Conservation (phyloP, 345 rosid genomes). For the Rhodamnia rubescens region DNA sequence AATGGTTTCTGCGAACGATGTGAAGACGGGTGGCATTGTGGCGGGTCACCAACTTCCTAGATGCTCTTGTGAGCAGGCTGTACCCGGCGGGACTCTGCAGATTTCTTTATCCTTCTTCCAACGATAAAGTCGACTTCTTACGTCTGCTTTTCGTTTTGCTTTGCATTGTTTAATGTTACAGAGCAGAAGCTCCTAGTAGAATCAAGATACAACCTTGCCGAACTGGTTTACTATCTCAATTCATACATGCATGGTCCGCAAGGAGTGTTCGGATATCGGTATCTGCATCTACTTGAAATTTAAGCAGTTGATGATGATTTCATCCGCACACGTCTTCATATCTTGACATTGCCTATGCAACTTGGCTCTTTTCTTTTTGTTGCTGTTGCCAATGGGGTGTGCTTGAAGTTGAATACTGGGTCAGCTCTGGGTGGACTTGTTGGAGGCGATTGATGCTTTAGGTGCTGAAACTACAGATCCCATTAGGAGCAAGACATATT, state of each 20-base stretch:
- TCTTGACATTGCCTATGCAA: not conserved
- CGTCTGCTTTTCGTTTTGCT: not conserved
- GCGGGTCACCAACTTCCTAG: not conserved
- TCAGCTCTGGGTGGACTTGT: not conserved
- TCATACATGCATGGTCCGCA: not conserved
- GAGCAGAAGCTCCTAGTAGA: not conserved
- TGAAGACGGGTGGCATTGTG: not conserved
- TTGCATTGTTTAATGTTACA: not conserved
- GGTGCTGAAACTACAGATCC: not conserved
- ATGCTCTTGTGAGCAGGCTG: not conserved
- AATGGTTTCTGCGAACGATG: not conserved
- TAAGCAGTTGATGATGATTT: not conserved
- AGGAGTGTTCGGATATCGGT: not conserved
- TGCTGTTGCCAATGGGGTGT: not conserved
- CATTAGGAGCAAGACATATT: not conserved
- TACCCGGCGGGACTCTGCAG: not conserved
- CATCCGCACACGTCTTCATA: not conserved
- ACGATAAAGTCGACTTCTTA: not conserved
- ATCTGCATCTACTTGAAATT: not conserved
- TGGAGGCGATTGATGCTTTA: not conserved
- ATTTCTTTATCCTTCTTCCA: not conserved
- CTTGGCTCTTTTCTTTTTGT: not conserved
- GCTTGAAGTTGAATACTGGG: not conserved
- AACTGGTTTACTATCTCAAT: not conserved
- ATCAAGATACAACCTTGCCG: not conserved